Base-by-base conservation (phyloP, 2,329 filamentous ascomycete species). In the Beauveria brongniartii region DNA sequence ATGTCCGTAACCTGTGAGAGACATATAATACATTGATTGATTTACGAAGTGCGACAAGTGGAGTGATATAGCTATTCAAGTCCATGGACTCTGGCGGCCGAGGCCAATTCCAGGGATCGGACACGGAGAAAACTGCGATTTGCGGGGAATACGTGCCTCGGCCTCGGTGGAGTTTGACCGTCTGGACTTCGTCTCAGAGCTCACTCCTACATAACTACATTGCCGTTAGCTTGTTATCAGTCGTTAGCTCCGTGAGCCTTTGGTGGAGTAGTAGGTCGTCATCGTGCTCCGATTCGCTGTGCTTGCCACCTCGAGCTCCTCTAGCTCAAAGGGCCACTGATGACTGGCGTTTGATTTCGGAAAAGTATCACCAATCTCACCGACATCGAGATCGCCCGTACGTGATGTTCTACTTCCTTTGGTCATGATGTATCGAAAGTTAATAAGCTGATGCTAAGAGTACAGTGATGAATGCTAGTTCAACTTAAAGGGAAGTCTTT, bases 121-220 rank as follows among this genome's bases (percentile, higher is more conserved):
- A 59, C 58, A 65, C 67, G 63, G 66, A 63, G 56, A 59, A 68
- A 67, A 68, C 66, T 52, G 68, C 48, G 40, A 30, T 55, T 63
- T 62, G 53, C 50, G 68, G 69, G 64, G 68, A 59, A 43, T 16
- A 41, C 62, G 64, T 67, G 67, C 68, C 69, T 68, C 69, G 69
- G 69, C 67, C 64, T 65, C 61, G 62, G 56, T 55, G 59, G 59
- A 44, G 41, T 44, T 40, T 47, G 3, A 10, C 20, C 61, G 44
- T n/a, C 52, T 46, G 10, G 47, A 22, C 3, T 48, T 47, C 10
- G 34, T 18, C 12, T 14, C 54, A 30, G 54, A 48, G 54, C 28
- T 47, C 28, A 37, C 43, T 48, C 20, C 28, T 47, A 48, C 43
- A 56, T n/a, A n/a, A n/a, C n/a, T n/a, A 22, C 22, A 22, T 22